Evolutionary conservation across 2,329 filamentous ascomycete genomes (phyloP), one percentile per base, ranked within the genome.

Genomic region (Xylaria sp.): DNA sequence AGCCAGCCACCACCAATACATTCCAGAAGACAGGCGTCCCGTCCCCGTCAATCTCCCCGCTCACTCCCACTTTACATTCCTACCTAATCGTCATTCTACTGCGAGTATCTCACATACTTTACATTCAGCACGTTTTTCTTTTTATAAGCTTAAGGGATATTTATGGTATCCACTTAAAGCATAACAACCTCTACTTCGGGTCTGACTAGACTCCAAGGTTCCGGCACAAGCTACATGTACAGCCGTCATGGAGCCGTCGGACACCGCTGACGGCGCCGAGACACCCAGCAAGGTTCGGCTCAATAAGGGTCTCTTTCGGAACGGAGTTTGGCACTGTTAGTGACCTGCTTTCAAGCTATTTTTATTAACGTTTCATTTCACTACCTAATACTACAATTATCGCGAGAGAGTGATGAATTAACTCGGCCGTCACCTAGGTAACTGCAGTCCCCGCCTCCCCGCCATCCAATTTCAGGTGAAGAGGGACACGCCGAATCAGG

Each of bases 361-460:
- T 13, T n/a, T 21, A 26, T 21, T 7, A 17, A 7, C 26, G 8
- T 44, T 21, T 7, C 5, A 17, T 16, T 42, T 22, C 20, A 2
- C 38, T 37, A 44, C 22, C 8, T 4, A 37, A 20, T 2, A 9
- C 37, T 42, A 53, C 17, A 24, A 26, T 19, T 29, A 17, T 13
- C 11, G 11, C 8, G 29, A 13, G 29, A 34, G 9, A 13, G 16
- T n/a, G n/a, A n/a, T n/a, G 55, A 52, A 56, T 44, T 42, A 24
- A 46, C 16, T 41, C 26, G 4, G 26, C 9, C 39, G 17, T 39
- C 26, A 2, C 18, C 24, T 44, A 78, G 77, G 78, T 65, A 77
- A 84, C 52, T 85, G 82, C 61, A 70, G 66, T 24, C 79, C 80
- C 18, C 74, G 76, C 43, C 70, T 78, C 2, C 77, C 77, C 3